Conservation (phyloP, 1,284 basidiomycete species). For the Apiotrichum veenhuisii region DNA sequence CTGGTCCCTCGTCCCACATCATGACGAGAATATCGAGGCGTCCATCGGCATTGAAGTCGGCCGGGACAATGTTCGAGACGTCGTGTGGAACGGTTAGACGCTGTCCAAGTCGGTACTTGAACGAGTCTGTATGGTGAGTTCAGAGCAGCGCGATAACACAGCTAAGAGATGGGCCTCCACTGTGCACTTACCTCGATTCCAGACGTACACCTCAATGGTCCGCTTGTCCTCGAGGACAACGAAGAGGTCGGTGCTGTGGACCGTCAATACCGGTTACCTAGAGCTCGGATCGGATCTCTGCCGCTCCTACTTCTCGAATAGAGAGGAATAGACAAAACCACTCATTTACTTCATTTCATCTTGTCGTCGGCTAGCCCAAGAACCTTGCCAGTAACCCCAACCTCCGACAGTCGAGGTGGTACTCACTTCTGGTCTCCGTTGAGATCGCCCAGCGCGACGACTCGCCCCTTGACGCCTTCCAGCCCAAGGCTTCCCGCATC, state of each 20-base stretch:
- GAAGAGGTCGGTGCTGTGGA: constrained; percentile 71
- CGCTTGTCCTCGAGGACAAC: constrained; percentile 68
- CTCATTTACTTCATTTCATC: too few species aligned
- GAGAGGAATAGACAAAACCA: too few species aligned
- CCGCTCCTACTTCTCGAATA: too few species aligned
- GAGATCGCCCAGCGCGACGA: constrained; percentile 90
- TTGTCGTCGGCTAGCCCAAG: too few species aligned
- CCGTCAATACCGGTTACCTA: neutral
- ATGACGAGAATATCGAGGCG: constrained; percentile 85
- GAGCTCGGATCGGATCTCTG: constrained; percentile 2
- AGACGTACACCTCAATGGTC: constrained; percentile 69
- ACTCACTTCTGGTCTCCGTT: constrained; percentile 91
- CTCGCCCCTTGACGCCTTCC: constrained; percentile 55
- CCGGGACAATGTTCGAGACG: constrained; percentile 72
- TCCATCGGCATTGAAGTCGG: constrained; percentile 89
- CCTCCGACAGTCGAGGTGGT: neutral
- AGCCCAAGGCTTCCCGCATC: constrained; percentile 78
- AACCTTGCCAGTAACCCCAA: too few species aligned
- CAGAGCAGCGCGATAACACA: too few species aligned
- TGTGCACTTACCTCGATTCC: constrained; percentile 70
- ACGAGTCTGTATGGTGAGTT: constrained; percentile 50
- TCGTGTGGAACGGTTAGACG: constrained; percentile 54
- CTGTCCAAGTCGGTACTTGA: constrained; percentile 36
- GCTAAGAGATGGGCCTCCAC: neutral
- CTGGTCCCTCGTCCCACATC: constrained; percentile 54